A percentile compares a stretch with the other conserved stretches of the same genome.
These are phyloP conservation scores for Kurtzmaniella quercitrusa DNA, from an alignment of 1,139 yeast genomes.

Conservation along the genomic window DNA sequence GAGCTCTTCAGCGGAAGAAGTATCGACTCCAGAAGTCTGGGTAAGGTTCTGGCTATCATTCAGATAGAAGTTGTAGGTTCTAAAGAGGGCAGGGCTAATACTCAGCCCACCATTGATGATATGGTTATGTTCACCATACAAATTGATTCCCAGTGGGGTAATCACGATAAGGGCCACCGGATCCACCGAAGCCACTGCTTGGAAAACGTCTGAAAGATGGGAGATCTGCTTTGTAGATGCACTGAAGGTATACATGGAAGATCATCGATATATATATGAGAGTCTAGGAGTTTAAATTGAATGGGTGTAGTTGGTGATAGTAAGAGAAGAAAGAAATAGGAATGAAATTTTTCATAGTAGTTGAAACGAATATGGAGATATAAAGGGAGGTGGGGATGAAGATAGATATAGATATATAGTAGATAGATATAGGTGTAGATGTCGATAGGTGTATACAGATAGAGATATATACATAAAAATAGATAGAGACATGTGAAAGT, in stretches of 20 bases:
- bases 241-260: conserved; percentile 16
- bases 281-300: too few relatives aligned
- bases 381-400: too few relatives aligned
- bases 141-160: conserved; percentile 26
- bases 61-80: conserved; percentile 20
- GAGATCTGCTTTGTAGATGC: conserved; percentile 37
- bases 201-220: conserved; percentile 37
- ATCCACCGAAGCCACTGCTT: conserved; percentile 28
- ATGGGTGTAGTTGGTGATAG: too few relatives aligned
- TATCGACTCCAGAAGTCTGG: conserved; percentile 7
- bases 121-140: conserved; percentile 37
- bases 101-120: conserved; percentile 31
- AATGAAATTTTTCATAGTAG: too few relatives aligned
- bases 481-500: too few relatives aligned
- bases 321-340: too few relatives aligned
- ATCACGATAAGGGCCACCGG: conserved; percentile 35
- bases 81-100: conserved; percentile 36
- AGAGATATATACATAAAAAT: too few relatives aligned
- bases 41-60: conserved; percentile 9
- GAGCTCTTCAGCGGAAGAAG: conserved; percentile 17
- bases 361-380: too few relatives aligned
- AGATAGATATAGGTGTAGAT: too few relatives aligned
- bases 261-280: neutral
- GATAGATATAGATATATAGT: too few relatives aligned
- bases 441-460: too few relatives aligned